These are phyloP conservation scores for Mortierella claussenii DNA, from an alignment of 192 early-diverging fungal species.

Conservation along the genomic window DNA sequence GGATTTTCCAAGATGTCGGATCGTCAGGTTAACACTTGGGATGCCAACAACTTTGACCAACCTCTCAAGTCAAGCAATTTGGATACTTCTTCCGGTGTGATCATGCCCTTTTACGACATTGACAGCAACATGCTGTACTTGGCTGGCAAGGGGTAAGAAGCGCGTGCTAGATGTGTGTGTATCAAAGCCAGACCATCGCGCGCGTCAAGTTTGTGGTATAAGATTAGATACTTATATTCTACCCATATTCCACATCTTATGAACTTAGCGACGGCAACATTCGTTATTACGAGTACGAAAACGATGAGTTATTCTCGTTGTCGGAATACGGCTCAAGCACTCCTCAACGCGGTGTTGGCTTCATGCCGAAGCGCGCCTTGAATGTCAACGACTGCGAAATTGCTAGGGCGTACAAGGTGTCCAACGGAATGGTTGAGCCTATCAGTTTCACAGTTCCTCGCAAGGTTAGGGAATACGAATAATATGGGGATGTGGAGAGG, in stretches of 20 bases:
- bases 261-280: conserved; percentile 97
- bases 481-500: neutral
- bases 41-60: conserved; percentile 69
- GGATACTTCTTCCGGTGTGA: conserved; percentile 93
- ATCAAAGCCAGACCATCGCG: no score
- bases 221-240: no score
- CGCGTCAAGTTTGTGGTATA: no score
- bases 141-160: conserved; percentile 90
- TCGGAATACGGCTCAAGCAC: conserved; percentile 92
- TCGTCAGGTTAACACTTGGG: conserved; percentile 96
- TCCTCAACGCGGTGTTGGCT: conserved; percentile 93
- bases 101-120: conserved; percentile 97
- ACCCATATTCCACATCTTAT: no score
- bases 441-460: conserved; percentile 97
- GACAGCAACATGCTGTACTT: conserved; percentile 93
- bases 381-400: conserved; percentile 91
- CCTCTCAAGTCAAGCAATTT: conserved; percentile 82
- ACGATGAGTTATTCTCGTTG: conserved; percentile 89
- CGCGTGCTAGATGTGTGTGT: no score
- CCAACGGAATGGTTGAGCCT: conserved; percentile 89
- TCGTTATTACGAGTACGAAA: conserved; percentile 97
- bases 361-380: conserved; percentile 93
- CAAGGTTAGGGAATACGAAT: conserved; percentile 84
- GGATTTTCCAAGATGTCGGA: conserved; percentile 95
- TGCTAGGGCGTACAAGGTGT: conserved; percentile 94